Conservation (phyloP, 495 filamentous ascomycete species). For the Penicillium malachiteum region DNA sequence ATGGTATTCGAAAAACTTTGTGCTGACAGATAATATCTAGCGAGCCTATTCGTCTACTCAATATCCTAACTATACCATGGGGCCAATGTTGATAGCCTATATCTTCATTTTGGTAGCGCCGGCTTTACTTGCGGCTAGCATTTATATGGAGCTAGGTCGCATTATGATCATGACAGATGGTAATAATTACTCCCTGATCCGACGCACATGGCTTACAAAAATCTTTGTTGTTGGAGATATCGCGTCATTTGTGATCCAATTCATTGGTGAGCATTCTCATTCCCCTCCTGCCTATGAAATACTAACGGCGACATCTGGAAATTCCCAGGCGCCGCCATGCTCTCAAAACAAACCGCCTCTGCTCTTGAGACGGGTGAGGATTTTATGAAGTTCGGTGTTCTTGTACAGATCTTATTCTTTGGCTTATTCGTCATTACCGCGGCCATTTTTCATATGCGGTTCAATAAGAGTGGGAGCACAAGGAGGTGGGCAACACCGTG, state of each 20-base stretch:
- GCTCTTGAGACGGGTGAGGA: too few relatives aligned
- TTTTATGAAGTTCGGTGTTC: too few relatives aligned
- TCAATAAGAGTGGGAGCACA: too few relatives aligned
- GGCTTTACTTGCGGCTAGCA: conserved; percentile 28
- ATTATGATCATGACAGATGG: conserved; percentile 44
- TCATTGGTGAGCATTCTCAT: conserved; percentile 2
- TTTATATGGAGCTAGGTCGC: conserved; percentile 56
- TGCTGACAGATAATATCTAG: background rate
- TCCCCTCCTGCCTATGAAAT: too few relatives aligned
- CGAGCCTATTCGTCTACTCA: background rate
- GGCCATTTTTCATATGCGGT: too few relatives aligned
- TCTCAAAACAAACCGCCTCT: too few relatives aligned
- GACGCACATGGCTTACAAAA: conserved; percentile 20
- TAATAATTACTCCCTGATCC: conserved; percentile 25
- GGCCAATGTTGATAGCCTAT: background rate
- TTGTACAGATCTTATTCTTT: too few relatives aligned
- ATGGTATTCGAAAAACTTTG: too few relatives aligned
- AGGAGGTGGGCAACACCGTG: too few relatives aligned
- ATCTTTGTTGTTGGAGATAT: conserved; percentile 33
- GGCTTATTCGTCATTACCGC: too few relatives aligned
- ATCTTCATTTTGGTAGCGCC: conserved; percentile 13
- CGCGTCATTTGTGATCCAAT: conserved; percentile 25
- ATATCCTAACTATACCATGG: background rate
- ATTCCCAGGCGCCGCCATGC: too few relatives aligned
- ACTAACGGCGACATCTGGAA: too few relatives aligned